Evolutionary conservation across 2,329 filamentous ascomycete species (phyloP).

Genomic region (Fusarium gaditjirri): DNA sequence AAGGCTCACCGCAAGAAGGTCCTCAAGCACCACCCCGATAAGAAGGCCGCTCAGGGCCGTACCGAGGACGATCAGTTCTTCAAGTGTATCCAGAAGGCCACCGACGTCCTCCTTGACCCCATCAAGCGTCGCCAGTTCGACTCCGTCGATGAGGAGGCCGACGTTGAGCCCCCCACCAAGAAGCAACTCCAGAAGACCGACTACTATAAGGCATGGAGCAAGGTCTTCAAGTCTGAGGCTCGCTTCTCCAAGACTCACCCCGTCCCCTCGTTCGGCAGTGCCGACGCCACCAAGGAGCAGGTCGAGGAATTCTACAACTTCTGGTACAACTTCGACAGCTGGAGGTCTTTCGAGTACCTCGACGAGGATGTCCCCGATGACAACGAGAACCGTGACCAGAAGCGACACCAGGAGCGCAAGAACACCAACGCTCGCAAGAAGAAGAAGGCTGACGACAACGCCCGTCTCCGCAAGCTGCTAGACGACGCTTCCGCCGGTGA

Average conservation of each 20-base stretch:
- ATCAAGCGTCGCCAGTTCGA: conserved; percentile 94
- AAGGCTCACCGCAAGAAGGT: conserved; percentile 99
- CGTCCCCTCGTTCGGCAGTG: conserved; percentile 86
- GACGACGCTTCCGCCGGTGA: conserved; percentile 87
- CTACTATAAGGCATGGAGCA: conserved; percentile 95
- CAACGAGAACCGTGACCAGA: conserved; percentile 99
- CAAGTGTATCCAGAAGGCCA: conserved; percentile 99
- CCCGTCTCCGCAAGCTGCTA: conserved; percentile 87
- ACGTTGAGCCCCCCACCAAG: conserved; percentile 92
- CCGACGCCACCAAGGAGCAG: conserved; percentile 85
- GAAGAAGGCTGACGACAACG: conserved; percentile 98
- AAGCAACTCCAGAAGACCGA: conserved; percentile 87
- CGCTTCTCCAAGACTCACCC: conserved; percentile 94
- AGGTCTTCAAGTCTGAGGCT: conserved; percentile 89
- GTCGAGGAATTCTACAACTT: conserved; percentile 99
- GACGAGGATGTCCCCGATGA: conserved; percentile 99
- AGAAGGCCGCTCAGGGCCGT: conserved; percentile 91
- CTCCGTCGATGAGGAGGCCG: conserved; percentile 92
- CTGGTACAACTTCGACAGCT: conserved; percentile 99
- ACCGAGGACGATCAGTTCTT: conserved; percentile 98
- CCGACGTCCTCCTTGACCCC: conserved; percentile 91
- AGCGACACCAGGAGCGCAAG: conserved; percentile 98
- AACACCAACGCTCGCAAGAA: conserved; percentile 97
- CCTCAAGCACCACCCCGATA: conserved; percentile 97
- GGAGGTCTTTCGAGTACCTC: conserved; percentile 97